These are phyloP conservation scores for Russula sp. DNA, from an alignment of 768 basidiomycete genomes.

Conservation along the genomic window DNA sequence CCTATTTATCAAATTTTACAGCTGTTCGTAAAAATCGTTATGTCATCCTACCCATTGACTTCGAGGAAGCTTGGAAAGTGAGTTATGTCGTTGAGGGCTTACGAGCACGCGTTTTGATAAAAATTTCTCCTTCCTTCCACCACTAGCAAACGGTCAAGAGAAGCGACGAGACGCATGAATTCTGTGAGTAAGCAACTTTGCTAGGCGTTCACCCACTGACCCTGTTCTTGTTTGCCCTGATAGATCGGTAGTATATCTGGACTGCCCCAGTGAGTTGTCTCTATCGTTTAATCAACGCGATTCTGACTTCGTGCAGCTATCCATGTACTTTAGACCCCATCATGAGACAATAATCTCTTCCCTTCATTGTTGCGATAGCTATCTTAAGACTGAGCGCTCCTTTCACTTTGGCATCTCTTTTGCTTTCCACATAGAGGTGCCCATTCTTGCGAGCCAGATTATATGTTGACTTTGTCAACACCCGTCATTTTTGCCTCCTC, in stretches of 20 bases:
- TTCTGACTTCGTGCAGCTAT: conserved; percentile 26
- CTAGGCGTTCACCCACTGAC: conserved; percentile 11
- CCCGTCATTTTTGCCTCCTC: conserved; percentile 39
- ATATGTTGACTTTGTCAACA: conserved; percentile 12
- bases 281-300: conserved; percentile 19
- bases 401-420: conserved; percentile 84
- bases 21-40: conserved; percentile 98
- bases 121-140: background rate
- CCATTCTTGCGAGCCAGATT: conserved; percentile 84
- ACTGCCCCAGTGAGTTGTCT: conserved; percentile 29
- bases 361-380: background rate
- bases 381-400: conserved; percentile 38
- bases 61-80: conserved; percentile 99
- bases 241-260: conserved; percentile 32
- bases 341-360: conserved; percentile 22
- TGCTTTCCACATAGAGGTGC: conserved; percentile 56
- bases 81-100: conserved; percentile 41
- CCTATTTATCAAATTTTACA: conserved; percentile 29
- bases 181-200: conserved; percentile 52
- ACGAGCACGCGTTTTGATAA: conserved; percentile 27
- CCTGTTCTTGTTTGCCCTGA: conserved; percentile 15
- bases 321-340: conserved; percentile 36
- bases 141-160: conserved; percentile 93
- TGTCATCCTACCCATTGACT: conserved; percentile 93
- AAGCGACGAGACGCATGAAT: conserved; percentile 93